These are phyloP conservation scores for Metschnikowia borealis DNA, from an alignment of 805 yeast species.

Conservation along the genomic window DNA sequence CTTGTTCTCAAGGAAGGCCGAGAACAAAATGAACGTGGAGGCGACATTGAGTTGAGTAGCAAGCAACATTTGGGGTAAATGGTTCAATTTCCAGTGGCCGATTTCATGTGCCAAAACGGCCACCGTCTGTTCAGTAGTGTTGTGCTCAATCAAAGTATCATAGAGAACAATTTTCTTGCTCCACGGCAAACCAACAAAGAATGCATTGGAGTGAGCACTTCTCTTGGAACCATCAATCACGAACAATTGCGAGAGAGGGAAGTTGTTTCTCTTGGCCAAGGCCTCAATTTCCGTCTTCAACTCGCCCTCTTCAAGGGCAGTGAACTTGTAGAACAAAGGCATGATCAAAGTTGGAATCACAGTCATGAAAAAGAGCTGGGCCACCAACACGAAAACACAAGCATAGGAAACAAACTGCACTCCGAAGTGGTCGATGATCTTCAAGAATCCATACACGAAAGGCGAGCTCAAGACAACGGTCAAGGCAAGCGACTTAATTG, in stretches of 20 bases:
- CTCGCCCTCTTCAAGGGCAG: conserved; percentile 88
- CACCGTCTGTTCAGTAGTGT: conserved; percentile 73
- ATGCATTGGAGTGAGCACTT: conserved; percentile 95
- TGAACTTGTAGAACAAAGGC: conserved; percentile 88
- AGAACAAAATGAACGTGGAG: conserved; percentile 65
- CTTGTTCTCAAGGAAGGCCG: conserved; percentile 73
- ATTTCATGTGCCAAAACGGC: conserved; percentile 98
- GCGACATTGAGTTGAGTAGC: conserved; percentile 64
- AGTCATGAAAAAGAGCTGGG: conserved; percentile 72
- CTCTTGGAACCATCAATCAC: conserved; percentile 97
- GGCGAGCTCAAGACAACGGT: conserved; percentile 65
- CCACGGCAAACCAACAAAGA: conserved; percentile 95
- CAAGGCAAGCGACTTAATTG: conserved; percentile 55
- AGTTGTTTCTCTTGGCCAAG: conserved; percentile 68
- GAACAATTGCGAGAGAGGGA: conserved; percentile 81
- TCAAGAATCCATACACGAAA: conserved; percentile 67
- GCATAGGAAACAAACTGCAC: conserved; percentile 77
- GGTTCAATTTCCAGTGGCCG: conserved; percentile 95
- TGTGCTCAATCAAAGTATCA: conserved; percentile 84
- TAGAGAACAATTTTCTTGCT: conserved; percentile 90
- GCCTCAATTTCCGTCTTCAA: conserved; percentile 76
- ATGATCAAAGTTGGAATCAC: conserved; percentile 81
- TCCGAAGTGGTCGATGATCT: conserved; percentile 77
- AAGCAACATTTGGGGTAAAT: conserved; percentile 71
- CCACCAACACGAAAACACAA: conserved; percentile 62